Evolutionary conservation across 2,329 filamentous ascomycete species (phyloP), one percentile per base, ranked within the genome.

Genomic region (Microsporum ferrugineum): DNA sequence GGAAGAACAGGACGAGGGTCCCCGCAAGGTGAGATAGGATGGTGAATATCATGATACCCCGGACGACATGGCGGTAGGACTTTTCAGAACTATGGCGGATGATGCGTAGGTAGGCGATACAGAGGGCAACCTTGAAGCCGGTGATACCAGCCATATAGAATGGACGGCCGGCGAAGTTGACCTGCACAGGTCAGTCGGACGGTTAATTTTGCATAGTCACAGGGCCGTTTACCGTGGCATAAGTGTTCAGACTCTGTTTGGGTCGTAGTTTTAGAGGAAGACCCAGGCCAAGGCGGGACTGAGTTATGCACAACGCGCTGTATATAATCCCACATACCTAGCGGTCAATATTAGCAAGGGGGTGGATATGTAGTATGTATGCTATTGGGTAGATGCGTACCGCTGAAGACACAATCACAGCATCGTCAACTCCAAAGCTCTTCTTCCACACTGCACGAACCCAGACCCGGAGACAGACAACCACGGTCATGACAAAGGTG

Each of bases 101-200:
- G 1, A 83, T 73, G 4, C 79, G 76, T 17, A 82, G 69, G 64
- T 82, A 82, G 63, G 78, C 80, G 65, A 82, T 76, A 61, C 80
- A 71, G 1, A 82, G 71, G 0, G 80, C 79, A 33, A 81, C 76
- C 66, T 83, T 83, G 75, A 83, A 83, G 61, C 80, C 80, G 62
- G 78, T 78, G 67, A 83, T 80, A 41, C 80, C 80, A 5, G 81
- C 57, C 63, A 82, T 79, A 63, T 83, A 83, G 51, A 82, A 76
- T 0, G 80, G 80, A 2, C 80, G 75, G 1, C 80, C 80, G 3
- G 77, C 78, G 64, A 76, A 82, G 67, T 83, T 83, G 66, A 80
- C 70, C 60, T 78, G 67, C 10, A 17, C n/a, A 14, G 12, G 59
- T 23, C 17, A 23, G 17, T 23, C 39, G 7, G 17, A 5, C 39